Conservation (phyloP, 2,329 filamentous ascomycete species). For the Huntiella omanensis region DNA sequence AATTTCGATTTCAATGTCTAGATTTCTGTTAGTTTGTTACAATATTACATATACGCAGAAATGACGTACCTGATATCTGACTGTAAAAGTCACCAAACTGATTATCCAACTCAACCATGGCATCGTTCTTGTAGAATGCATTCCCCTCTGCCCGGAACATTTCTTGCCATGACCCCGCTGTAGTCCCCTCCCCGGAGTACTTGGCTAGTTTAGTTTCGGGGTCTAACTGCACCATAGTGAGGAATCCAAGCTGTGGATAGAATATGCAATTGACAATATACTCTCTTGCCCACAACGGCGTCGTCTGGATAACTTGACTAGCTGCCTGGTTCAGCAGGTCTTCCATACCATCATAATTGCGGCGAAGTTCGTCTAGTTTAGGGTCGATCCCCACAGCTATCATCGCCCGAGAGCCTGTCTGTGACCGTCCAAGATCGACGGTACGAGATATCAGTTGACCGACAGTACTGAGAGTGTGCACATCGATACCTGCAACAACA, state of each 20-base stretch:
- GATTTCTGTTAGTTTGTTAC: not conserved
- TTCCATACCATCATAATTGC: slow-evolving; percentile 59
- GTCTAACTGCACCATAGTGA: slow-evolving; percentile 54
- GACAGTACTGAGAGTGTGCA: not conserved
- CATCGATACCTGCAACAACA: not conserved
- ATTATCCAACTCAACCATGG: slow-evolving; percentile 65
- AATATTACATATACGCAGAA: not conserved
- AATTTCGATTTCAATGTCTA: slow-evolving; percentile 78
- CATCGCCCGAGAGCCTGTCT: slow-evolving; percentile 50
- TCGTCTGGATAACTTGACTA: slow-evolving; percentile 37
- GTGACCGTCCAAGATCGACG: slow-evolving; percentile 25
- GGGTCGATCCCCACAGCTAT: slow-evolving; percentile 53
- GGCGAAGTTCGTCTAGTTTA: slow-evolving; percentile 60
- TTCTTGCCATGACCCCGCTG: slow-evolving; percentile 50
- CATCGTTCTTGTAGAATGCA: slow-evolving; percentile 70
- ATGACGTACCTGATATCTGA: slow-evolving; percentile 51
- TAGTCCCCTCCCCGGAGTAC: slow-evolving; percentile 39
- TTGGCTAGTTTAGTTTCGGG: slow-evolving; percentile 27
- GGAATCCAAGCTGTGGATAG: slow-evolving; percentile 79
- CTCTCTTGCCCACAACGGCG: slow-evolving; percentile 39
- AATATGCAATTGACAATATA: slow-evolving; percentile 62
- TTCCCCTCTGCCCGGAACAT: slow-evolving; percentile 54
- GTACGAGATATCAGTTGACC: slow-evolving; percentile 5
- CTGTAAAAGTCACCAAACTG: slow-evolving; percentile 73
- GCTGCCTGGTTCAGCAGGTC: slow-evolving; percentile 51